Evolutionary conservation across 129 eudicot genomes (phyloP), one percentile per base, ranked within the genome.

Genomic region (Gnaphalium uliginosum): DNA sequence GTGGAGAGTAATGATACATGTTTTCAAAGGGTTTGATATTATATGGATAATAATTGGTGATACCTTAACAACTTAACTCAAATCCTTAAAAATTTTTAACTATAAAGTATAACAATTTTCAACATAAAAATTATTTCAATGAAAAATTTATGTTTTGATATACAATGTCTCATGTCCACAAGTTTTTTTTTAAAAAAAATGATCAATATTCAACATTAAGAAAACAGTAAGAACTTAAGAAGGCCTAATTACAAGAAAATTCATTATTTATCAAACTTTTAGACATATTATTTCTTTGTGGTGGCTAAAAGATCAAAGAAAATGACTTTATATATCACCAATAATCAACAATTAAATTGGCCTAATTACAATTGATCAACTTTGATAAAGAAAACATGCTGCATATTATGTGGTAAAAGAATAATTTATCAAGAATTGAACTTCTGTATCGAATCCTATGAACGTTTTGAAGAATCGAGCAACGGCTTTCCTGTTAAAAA

Each of bases 401-500:
- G 43, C 46, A 53, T 51, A 65, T 61, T 18, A 56, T 67, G 51
- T 29, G 64, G 73, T 69, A 27, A 51, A 81, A 70, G 69, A 64
- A 71, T 63, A n/a, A 19, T 56, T 56, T 56, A n/a, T 56, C 26
- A 56, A 21, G 61, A 56, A 8, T 56, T 14, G 53, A 46, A 14
- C 6, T 18, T 62, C 39, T 2, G 23, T 43, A 19, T 26, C 6
- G 18, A 73, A 69, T 57, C n/a, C 21, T 48, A 35, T 82, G 48
- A 82, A 19, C 66, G 71, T 65, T 4, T 68, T 62, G 81, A 68
- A 61, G 77, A 30, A 54, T 78, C 63, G 32, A 72, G 79, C 8
- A 84, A 82, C 48, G 86, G 85, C 68, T 67, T 86, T 51, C 96
- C 96, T 1, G 79, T 25, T 71, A 93, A 85, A 17, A 93, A 93